phyloP scores from a whole-genome alignment of 352 stramenopile species.

The Globisporangium viniferum region DNA sequence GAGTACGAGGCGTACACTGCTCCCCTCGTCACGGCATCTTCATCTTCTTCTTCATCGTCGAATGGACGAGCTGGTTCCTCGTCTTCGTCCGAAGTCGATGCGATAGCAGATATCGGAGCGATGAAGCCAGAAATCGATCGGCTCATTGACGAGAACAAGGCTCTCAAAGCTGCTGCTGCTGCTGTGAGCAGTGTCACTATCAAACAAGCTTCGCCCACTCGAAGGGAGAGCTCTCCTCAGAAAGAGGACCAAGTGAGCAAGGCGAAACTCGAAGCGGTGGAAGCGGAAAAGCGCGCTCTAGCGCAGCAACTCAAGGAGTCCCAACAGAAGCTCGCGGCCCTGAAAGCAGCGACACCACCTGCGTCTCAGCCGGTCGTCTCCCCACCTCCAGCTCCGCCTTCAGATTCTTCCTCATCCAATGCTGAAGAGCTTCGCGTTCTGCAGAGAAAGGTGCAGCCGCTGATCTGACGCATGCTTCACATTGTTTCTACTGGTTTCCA shows the following conservation, averaged over 20 bases:
- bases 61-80: not conserved
- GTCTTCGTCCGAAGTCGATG: conserved; percentile 34
- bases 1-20: conserved; percentile 29
- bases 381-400: not conserved
- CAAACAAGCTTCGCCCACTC: not conserved
- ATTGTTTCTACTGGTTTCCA: not conserved
- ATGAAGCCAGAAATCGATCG: conserved; percentile 78
- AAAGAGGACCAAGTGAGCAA: conserved; percentile 27
- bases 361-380: conserved; percentile 1
- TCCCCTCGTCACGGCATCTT: conserved; percentile 11
- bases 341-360: conserved; percentile 26
- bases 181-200: not conserved
- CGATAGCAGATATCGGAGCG: conserved; percentile 50
- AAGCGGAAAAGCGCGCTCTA: conserved; percentile 53
- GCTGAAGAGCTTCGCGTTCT: conserved; percentile 41
- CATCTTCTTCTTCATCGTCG: conserved; percentile 7
- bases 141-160: conserved; percentile 67
- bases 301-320: conserved; percentile 59
- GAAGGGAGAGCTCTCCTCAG: conserved; percentile 3
- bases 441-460: conserved; percentile 49
- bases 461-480: not conserved
- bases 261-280: conserved; percentile 42
- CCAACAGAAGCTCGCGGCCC: conserved; percentile 45
- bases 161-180: conserved; percentile 30
- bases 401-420: conserved; percentile 14